Base-by-base conservation (phyloP, 2,329 filamentous ascomycete species). In the Elsinoe ampelina region DNA sequence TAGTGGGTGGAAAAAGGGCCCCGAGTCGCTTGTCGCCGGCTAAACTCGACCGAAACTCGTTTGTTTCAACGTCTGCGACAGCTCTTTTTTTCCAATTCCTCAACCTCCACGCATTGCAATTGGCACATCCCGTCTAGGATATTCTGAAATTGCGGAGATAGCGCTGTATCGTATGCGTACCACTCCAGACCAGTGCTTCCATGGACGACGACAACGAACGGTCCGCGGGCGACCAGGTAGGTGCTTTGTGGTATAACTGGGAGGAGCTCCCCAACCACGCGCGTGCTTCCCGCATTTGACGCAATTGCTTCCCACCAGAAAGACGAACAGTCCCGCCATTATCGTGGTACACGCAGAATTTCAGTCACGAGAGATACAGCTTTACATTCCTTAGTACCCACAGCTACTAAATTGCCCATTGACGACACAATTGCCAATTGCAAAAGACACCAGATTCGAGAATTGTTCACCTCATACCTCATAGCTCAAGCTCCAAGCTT, bases 241-340 rank as follows among this genome's bases (percentile, higher is more conserved):
- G 48, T 39, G 32, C 26, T n/a, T 26, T 39, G 26, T 20, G 19
- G 48, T 52, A 52, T 52, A 52, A 35, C 34, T 52, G 48, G 48
- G 12, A 35, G 48, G 48, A 52, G 48, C 32, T 48, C 41, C 54
- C 54, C 39, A 48, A 47, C 39, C 26, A n/a, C 38, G 38, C 42
- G 54, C 54, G 54, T 56, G 54, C 54, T 47, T 48, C 26, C 54
- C 54, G 22, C 54, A 56, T 45, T 56, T 36, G 42, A 47, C 52
- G 52, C 30, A 35, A 35, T 42, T 36, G 17, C 36, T 32, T 39
- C 48, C 35, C 48, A 52, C 48, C 48, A 52, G 34, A 38, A 35
- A 32, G 19, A 22, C 15, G 13, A 22, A 13, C 26, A 15, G 15
- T 38, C 48, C 48, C 34, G 17, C 26, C 34, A 35, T 52, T 52